These are phyloP conservation scores for Leptographium lundbergii DNA, from an alignment of 2,329 filamentous ascomycete genomes.

Conservation along the genomic window DNA sequence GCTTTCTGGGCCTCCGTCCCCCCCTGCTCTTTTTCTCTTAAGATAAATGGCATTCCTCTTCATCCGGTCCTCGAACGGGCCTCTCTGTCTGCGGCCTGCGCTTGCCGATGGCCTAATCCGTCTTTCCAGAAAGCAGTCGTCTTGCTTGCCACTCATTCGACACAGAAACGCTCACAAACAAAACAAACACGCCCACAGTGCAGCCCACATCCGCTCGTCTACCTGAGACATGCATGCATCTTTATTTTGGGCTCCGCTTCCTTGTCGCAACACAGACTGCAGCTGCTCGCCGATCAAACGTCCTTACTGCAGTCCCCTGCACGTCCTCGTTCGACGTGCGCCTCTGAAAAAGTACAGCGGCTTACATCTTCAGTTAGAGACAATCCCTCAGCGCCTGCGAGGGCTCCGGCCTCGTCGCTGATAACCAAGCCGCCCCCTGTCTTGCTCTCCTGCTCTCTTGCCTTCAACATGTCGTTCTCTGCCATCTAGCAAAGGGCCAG, in stretches of 20 bases:
- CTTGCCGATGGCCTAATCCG: background rate
- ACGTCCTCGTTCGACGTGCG: background rate
- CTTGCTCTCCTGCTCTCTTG: background rate
- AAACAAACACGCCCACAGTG: background rate
- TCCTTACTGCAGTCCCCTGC: background rate
- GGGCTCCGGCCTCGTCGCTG: background rate
- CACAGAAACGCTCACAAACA: background rate
- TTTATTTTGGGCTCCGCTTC: background rate
- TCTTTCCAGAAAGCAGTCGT: background rate
- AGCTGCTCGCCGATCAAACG: background rate
- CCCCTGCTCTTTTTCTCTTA: background rate
- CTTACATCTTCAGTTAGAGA: background rate
- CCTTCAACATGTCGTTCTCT: background rate
- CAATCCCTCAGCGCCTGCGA: background rate
- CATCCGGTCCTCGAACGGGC: background rate
- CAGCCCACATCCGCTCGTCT: background rate
- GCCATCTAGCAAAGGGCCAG: background rate
- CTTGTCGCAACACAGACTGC: background rate
- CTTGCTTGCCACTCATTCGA: background rate
- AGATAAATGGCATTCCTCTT: background rate
- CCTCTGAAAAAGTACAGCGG: background rate
- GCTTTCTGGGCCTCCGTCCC: background rate
- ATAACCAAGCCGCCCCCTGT: background rate
- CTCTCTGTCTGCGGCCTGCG: background rate
- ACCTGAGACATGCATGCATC: background rate